Conservation (phyloP, 2,329 filamentous ascomycete species). For the Fusarium equiseti region DNA sequence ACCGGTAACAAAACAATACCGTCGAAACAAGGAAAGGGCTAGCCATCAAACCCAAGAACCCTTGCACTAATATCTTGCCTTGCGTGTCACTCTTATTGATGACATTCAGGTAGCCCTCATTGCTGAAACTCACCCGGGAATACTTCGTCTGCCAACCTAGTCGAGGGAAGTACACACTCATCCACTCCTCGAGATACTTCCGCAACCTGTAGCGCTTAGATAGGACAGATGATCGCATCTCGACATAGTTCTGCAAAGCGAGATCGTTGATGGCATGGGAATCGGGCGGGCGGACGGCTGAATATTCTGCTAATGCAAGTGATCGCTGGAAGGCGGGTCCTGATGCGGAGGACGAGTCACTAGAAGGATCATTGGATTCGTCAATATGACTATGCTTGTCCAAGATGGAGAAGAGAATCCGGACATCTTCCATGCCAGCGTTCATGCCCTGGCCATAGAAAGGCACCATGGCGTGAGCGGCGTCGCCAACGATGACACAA, state of each 20-base stretch:
- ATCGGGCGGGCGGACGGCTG: slow-evolving; percentile 77
- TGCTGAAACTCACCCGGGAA: slow-evolving; percentile 90
- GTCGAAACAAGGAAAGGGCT: slow-evolving; percentile 50
- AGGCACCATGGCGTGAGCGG: slow-evolving; percentile 96
- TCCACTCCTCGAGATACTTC: slow-evolving; percentile 86
- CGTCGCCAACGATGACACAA: slow-evolving; percentile 90
- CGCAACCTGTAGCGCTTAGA: slow-evolving; percentile 81
- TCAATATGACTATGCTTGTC: slow-evolving; percentile 71
- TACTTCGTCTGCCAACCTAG: slow-evolving; percentile 95
- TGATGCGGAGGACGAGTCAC: slow-evolving; percentile 50
- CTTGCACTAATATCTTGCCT: slow-evolving; percentile 67
- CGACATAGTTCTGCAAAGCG: slow-evolving; percentile 89
- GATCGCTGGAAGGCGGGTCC: slow-evolving; percentile 67
- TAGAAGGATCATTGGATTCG: slow-evolving; percentile 58
- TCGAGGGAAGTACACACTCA: slow-evolving; percentile 80
- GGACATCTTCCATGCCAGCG: slow-evolving; percentile 92
- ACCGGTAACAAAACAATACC: slow-evolving; percentile 46
- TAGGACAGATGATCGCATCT: slow-evolving; percentile 91
- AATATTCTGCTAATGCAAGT: slow-evolving; percentile 81
- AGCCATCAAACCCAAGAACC: slow-evolving; percentile 54
- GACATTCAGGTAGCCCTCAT: slow-evolving; percentile 89
- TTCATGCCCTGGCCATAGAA: slow-evolving; percentile 99
- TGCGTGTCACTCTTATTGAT: slow-evolving; percentile 77
- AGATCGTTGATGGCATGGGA: slow-evolving; percentile 93
- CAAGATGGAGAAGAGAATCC: slow-evolving; percentile 84